Evolutionary conservation across 2,329 filamentous ascomycete species (phyloP).

Genomic region (Helotiales sp.): DNA sequence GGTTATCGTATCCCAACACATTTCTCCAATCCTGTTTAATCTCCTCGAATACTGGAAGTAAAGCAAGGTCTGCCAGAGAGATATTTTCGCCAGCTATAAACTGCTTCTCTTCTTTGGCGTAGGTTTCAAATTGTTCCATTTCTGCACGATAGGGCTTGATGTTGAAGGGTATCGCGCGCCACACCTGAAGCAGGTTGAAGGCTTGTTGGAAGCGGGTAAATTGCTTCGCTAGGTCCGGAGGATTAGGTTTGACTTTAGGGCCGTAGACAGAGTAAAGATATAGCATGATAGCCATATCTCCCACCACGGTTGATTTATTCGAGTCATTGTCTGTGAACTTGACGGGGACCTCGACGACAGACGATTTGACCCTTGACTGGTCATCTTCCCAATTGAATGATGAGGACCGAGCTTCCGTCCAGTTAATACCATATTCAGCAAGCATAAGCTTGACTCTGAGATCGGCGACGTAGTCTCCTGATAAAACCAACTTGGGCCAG

Average conservation of each 20-base stretch:
- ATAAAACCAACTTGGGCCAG: slow-evolving; percentile 45
- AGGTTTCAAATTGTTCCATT: slow-evolving; percentile 29
- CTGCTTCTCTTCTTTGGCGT: slow-evolving; percentile 18
- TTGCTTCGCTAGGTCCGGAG: slow-evolving; percentile 27
- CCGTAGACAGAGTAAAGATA: slow-evolving; percentile 60
- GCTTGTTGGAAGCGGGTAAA: slow-evolving; percentile 30
- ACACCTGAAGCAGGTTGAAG: slow-evolving; percentile 23
- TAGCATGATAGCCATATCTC: slow-evolving; percentile 54
- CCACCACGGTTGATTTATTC: slow-evolving; percentile 46
- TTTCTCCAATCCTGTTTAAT: slow-evolving; percentile 40
- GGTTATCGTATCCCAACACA: slow-evolving; percentile 33
- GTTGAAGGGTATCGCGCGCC: slow-evolving; percentile 24
- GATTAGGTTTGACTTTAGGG: slow-evolving; percentile 4
- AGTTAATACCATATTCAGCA: slow-evolving; percentile 47
- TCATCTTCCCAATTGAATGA: slow-evolving; percentile 33
- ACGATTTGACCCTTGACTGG: slow-evolving; percentile 18
- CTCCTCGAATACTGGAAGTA: slow-evolving; percentile 56
- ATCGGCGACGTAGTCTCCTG: slow-evolving; percentile 48
- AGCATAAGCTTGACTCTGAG: slow-evolving; percentile 52
- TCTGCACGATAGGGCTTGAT: slow-evolving; percentile 29
- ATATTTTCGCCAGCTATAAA: slow-evolving; percentile 47
- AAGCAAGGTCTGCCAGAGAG: slow-evolving; percentile 54
- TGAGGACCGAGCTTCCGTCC: slow-evolving; percentile 30
- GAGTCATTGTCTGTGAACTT: slow-evolving; percentile 57
- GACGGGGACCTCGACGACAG: slow-evolving; percentile 36